Base-by-base conservation (phyloP, 805 yeast species). In the Candida dajiaensis region DNA sequence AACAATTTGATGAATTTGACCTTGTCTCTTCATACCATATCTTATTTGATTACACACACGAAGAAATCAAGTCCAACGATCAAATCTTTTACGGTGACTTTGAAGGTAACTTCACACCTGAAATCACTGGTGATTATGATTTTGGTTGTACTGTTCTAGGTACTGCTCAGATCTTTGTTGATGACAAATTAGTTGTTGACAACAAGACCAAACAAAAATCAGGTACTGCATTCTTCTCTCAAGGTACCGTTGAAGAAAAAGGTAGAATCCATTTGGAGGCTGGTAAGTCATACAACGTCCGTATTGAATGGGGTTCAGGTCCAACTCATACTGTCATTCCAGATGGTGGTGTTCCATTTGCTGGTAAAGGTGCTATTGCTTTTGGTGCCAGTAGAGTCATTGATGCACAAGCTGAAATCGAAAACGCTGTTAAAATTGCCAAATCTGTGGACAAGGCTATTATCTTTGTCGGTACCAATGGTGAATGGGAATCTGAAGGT, bases 401-500 rank as follows among this genome's bases (percentile, higher is more conserved):
- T 33, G 58, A 61, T 39, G 52, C 56, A 16, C 57, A 61, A 19
- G 60, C 52, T 21, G 67, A 63, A 45, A 64, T 73, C 31, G 42
- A 45, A 0, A 54, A 58, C 18, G 83, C 85, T 6, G 76, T 69
- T 13, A 70, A 63, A 10, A 48, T 72, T 37, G 84, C 85, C 26
- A 66, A 68, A 47, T 29, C 54, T 2, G 77, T 64, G 13, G 85
- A 80, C 52, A 77, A 76, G 56, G 83, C 76, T 23, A 61, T 80
- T 26, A 51, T 80, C 40, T 64, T 70, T 47, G 62, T 76, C 49
- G 85, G 86, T 40, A 67, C 78, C 46, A 71, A 74, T 50, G 65
- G 66, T 38, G 83, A 78, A 42, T 79, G 79, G 77, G 85, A 81
- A 60, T 63, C 78, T 21, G 85, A 80, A 59, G 83, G 85, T 36